Percentiles rank a stretch among this genome's conserved stretches.
Conservation (phyloP, 495 filamentous ascomycete genomes). For the Sphaerosporella brunnea region DNA sequence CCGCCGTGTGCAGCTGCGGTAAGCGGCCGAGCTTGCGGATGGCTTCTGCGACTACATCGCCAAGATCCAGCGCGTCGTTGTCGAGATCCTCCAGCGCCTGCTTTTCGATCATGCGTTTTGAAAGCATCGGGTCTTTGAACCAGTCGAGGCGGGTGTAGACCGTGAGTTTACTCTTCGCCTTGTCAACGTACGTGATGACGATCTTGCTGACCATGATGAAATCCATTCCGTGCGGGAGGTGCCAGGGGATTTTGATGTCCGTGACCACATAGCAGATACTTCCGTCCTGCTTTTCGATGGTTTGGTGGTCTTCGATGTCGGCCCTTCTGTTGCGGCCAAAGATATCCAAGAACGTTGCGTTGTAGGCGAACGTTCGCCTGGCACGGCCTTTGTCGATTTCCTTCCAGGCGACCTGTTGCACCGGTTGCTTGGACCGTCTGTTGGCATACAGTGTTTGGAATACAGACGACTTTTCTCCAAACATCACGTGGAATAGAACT, state of each 20-base stretch:
- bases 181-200: conserved; percentile 80
- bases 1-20: conserved; percentile 71
- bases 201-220: conserved; percentile 81
- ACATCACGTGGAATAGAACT: conserved; percentile 85
- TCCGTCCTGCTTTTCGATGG: conserved; percentile 81
- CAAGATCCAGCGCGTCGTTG: conserved; percentile 67
- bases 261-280: conserved; percentile 85
- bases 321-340: conserved; percentile 38
- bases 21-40: conserved; percentile 55
- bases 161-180: conserved; percentile 78
- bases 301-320: conserved; percentile 64
- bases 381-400: conserved; percentile 48
- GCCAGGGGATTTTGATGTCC: conserved; percentile 76
- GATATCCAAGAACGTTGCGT: conserved; percentile 47
- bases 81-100: conserved; percentile 66
- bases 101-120: conserved; percentile 47
- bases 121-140: conserved; percentile 47
- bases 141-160: conserved; percentile 79
- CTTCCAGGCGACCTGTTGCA: conserved; percentile 75
- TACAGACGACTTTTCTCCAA: conserved; percentile 84
- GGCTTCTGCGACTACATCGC: conserved; percentile 72
- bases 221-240: conserved; percentile 58
- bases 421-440: conserved; percentile 55
- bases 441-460: conserved; percentile 85
- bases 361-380: conserved; percentile 62